Conservation (phyloP, 495 filamentous ascomycete genomes). For the Daldinia grandis region DNA sequence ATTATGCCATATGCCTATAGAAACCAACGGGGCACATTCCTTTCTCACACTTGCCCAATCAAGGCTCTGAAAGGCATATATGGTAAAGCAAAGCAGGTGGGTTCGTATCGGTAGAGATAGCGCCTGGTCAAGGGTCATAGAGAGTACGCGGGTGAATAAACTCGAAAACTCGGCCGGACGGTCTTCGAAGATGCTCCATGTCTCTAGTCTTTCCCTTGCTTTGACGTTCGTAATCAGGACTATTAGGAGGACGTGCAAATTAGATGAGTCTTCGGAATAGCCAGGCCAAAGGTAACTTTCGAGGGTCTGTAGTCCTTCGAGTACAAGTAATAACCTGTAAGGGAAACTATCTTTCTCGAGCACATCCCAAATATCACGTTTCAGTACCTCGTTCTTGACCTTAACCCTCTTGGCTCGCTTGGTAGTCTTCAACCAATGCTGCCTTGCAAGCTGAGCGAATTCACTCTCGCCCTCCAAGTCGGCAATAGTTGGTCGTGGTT, state of each 20-base stretch:
- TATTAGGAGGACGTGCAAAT: slow-evolving; percentile 88
- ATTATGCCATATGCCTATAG: slow-evolving; percentile 95
- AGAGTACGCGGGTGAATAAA: slow-evolving; percentile 89
- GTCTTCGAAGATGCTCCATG: slow-evolving; percentile 87
- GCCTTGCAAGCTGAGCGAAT: slow-evolving; percentile 82
- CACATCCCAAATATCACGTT: slow-evolving; percentile 89
- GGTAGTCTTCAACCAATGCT: slow-evolving; percentile 78
- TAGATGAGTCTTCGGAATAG: slow-evolving; percentile 86
- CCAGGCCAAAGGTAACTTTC: slow-evolving; percentile 95
- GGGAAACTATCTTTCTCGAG: slow-evolving; percentile 82
- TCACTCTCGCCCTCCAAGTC: slow-evolving; percentile 76
- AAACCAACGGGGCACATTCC: slow-evolving; percentile 94
- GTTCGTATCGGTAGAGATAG: slow-evolving; percentile 75
- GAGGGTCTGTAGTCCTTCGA: slow-evolving; percentile 90
- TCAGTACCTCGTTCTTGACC: slow-evolving; percentile 85
- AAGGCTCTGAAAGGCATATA: slow-evolving; percentile 91
- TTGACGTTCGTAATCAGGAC: slow-evolving; percentile 88
- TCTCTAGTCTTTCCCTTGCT: slow-evolving; percentile 82
- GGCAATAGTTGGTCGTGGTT: slow-evolving; percentile 51
- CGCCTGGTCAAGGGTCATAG: slow-evolving; percentile 84
- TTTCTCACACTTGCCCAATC: slow-evolving; percentile 90
- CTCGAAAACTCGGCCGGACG: slow-evolving; percentile 84
- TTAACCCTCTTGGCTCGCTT: slow-evolving; percentile 67
- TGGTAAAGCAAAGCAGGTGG: slow-evolving; percentile 84
- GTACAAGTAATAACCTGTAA: slow-evolving; percentile 76